Evolutionary conservation across 2,329 filamentous ascomycete genomes (phyloP).

Genomic region (Penicillium sp.): DNA sequence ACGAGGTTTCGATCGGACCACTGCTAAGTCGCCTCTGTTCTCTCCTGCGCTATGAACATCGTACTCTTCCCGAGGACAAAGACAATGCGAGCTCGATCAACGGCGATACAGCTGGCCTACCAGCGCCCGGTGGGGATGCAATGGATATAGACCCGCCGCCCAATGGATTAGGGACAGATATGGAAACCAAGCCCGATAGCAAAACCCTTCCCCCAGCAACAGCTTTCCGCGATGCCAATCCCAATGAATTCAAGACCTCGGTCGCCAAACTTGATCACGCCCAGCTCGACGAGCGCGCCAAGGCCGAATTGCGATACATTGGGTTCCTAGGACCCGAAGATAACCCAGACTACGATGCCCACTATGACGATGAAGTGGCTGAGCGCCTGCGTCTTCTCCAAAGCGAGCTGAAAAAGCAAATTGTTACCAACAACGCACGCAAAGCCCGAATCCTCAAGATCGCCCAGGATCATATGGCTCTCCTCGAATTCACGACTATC

Average conservation of each 20-base stretch:
- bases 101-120: slow-evolving; percentile 39
- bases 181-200: slow-evolving; percentile 28
- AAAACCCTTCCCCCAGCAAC: slow-evolving; percentile 67
- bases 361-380: slow-evolving; percentile 92
- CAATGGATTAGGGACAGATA: slow-evolving; percentile 40
- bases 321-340: slow-evolving; percentile 75
- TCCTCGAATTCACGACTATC: slow-evolving; percentile 96
- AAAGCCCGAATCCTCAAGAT: slow-evolving; percentile 85
- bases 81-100: slow-evolving; percentile 60
- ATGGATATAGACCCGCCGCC: slow-evolving; percentile 49
- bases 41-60: slow-evolving; percentile 73
- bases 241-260: slow-evolving; percentile 76
- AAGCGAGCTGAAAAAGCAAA: slow-evolving; percentile 75
- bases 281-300: slow-evolving; percentile 84
- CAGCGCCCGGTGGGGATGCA: slow-evolving; percentile 46
- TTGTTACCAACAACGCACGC: slow-evolving; percentile 84
- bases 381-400: slow-evolving; percentile 86
- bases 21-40: slow-evolving; percentile 79
- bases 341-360: slow-evolving; percentile 78
- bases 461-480: slow-evolving; percentile 87
- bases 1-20: slow-evolving; percentile 84
- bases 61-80: slow-evolving; percentile 53
- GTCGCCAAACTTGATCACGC: slow-evolving; percentile 79
- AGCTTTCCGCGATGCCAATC: slow-evolving; percentile 73
- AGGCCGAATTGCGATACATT: slow-evolving; percentile 86